Percentiles rank a stretch among this genome's conserved stretches.
Evolutionary conservation across 2,329 filamentous ascomycete species (phyloP).

Genomic region (Sporothrix mexicana): DNA sequence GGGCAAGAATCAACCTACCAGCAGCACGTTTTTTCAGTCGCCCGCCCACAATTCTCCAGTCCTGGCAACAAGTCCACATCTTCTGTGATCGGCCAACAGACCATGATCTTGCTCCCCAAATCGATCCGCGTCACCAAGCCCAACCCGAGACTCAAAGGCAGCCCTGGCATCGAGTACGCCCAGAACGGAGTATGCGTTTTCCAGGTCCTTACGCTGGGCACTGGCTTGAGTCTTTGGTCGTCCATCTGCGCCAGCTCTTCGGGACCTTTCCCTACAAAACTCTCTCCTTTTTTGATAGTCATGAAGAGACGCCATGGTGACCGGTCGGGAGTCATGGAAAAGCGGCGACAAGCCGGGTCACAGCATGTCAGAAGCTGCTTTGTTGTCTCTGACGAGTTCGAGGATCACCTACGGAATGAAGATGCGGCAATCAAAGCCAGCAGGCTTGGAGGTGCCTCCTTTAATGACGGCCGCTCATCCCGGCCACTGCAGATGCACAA

Average conservation of each 20-base stretch:
- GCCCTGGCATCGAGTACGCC: background rate
- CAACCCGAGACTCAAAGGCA: background rate
- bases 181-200: constrained; percentile 28
- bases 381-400: constrained; percentile 51
- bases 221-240: constrained; percentile 35
- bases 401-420: constrained; percentile 39
- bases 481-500: constrained; percentile 23
- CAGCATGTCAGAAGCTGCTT: constrained; percentile 41
- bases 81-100: constrained; percentile 24
- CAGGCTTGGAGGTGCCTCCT: background rate
- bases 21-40: constrained; percentile 35
- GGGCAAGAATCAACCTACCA: constrained; percentile 37
- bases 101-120: constrained; percentile 28
- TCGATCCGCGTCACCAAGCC: background rate
- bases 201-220: constrained; percentile 35
- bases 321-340: background rate
- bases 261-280: background rate
- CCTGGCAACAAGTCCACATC: background rate
- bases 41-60: background rate
- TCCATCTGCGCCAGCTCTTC: constrained; percentile 31
- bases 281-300: background rate
- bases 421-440: background rate
- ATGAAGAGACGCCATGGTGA: background rate
- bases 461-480: no score
- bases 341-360: constrained; percentile 33